Evolutionary conservation across 805 yeast genomes (phyloP).

Genomic region (Nakazawaea wyomingensis): DNA sequence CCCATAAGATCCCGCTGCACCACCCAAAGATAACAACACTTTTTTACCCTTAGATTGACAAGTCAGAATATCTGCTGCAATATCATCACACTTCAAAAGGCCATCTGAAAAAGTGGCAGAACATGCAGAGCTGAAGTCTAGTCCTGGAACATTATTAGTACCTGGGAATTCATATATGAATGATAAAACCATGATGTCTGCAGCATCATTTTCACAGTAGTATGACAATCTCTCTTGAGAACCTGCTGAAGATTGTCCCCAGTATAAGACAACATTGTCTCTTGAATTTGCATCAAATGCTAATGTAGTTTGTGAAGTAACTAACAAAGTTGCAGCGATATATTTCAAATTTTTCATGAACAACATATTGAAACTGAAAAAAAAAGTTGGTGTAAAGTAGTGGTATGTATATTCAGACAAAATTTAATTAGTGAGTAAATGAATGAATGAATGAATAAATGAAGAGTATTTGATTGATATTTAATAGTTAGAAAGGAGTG

Average conservation of each 20-base stretch:
- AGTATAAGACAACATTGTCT: constrained; percentile 69
- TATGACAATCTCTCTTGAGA: constrained; percentile 38
- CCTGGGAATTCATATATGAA: constrained; percentile 62
- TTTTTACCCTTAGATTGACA: constrained; percentile 81
- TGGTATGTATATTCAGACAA: too few relatives aligned
- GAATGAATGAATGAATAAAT: too few relatives aligned
- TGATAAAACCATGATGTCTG: constrained; percentile 68
- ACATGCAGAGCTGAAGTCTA: constrained; percentile 56
- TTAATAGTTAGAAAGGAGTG: too few relatives aligned
- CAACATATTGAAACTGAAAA: constrained; percentile 2
- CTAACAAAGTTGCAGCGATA: constrained; percentile 15
- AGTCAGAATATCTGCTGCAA: constrained; percentile 58
- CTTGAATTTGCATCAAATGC: constrained; percentile 34
- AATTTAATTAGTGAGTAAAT: too few relatives aligned
- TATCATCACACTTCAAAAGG: constrained; percentile 32
- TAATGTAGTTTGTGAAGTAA: constrained; percentile 12
- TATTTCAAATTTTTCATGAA: constrained; percentile 1
- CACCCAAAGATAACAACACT: constrained; percentile 74
- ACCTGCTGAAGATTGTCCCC: constrained; percentile 87
- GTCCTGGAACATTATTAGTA: constrained; percentile 29
- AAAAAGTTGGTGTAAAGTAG: too few relatives aligned
- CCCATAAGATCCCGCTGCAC: constrained; percentile 57
- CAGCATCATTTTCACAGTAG: constrained; percentile 65
- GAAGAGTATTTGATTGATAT: background rate
- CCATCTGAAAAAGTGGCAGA: constrained; percentile 36